phyloP scores from a whole-genome alignment of 768 basidiomycete genomes.

The Exsudoporus frostii region DNA sequence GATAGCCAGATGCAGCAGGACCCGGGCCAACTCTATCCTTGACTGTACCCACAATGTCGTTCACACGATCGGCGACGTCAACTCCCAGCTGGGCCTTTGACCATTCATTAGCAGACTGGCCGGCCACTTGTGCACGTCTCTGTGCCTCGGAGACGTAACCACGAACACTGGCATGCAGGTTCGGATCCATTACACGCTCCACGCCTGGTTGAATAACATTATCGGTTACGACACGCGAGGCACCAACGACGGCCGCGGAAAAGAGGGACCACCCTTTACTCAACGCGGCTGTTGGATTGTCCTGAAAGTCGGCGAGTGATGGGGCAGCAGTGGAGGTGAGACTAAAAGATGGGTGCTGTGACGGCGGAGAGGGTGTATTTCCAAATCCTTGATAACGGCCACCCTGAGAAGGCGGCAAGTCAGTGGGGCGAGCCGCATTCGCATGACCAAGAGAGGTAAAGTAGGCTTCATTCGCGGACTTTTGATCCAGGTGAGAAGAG shows the following conservation, averaged over 20 bases:
- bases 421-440: conserved; percentile 74
- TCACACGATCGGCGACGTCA: conserved; percentile 78
- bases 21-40: conserved; percentile 55
- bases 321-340: conserved; percentile 82
- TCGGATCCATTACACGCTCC: conserved; percentile 77
- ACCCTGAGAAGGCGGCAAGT: conserved; percentile 90
- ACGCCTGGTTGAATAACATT: conserved; percentile 89
- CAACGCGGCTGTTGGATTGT: conserved; percentile 80
- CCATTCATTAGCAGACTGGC: conserved; percentile 72
- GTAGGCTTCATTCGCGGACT: conserved; percentile 80
- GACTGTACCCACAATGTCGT: conserved; percentile 63
- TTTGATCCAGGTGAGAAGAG: conserved; percentile 47
- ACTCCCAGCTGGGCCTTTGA: conserved; percentile 75
- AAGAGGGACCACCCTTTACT: conserved; percentile 97
- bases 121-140: conserved; percentile 58
- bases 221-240: conserved; percentile 74
- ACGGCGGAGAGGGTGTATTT: conserved; percentile 64
- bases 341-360: conserved; percentile 63
- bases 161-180: conserved; percentile 68
- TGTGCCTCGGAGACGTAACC: conserved; percentile 71
- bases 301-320: conserved; percentile 74
- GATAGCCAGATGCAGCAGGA: conserved; percentile 53
- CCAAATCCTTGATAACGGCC: conserved; percentile 94
- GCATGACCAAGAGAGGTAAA: conserved; percentile 78
- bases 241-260: conserved; percentile 77